phyloP scores from a whole-genome alignment of 148 eudicot species.

The Rhododendron kiyosumense region DNA sequence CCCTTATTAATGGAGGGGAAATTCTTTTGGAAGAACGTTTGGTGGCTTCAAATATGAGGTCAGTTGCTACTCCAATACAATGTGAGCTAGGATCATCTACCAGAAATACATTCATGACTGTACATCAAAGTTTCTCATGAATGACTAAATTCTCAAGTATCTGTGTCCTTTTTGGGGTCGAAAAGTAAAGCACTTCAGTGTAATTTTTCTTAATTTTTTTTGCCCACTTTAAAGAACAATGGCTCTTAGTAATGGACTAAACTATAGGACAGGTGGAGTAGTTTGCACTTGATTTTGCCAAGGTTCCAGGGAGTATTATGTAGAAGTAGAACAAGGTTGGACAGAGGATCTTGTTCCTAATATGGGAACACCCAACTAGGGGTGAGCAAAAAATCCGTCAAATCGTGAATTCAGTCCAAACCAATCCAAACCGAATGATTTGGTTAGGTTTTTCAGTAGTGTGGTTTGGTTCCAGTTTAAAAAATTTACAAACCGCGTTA shows the following conservation, averaged over 20 bases:
- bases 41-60: not conserved
- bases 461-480: too few relatives aligned
- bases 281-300: not conserved
- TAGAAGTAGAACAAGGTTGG: not conserved
- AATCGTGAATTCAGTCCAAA: too few relatives aligned
- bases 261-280: not conserved
- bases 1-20: not conserved
- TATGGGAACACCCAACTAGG: not conserved
- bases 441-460: too few relatives aligned
- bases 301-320: not conserved
- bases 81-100: not conserved
- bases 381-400: too few relatives aligned
- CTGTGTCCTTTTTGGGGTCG: not conserved
- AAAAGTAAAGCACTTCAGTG: not conserved
- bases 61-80: not conserved
- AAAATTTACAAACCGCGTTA: too few relatives aligned
- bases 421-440: too few relatives aligned
- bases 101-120: not conserved
- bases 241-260: not conserved
- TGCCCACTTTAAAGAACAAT: not conserved
- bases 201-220: not conserved
- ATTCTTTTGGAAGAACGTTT: not conserved
- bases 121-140: not conserved
- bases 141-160: not conserved
- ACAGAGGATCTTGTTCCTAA: not conserved